A percentile compares a stretch with the other conserved stretches of the same genome.
Evolutionary conservation across 352 stramenopile species (phyloP).

Genomic region (Globisporangium nagaii): DNA sequence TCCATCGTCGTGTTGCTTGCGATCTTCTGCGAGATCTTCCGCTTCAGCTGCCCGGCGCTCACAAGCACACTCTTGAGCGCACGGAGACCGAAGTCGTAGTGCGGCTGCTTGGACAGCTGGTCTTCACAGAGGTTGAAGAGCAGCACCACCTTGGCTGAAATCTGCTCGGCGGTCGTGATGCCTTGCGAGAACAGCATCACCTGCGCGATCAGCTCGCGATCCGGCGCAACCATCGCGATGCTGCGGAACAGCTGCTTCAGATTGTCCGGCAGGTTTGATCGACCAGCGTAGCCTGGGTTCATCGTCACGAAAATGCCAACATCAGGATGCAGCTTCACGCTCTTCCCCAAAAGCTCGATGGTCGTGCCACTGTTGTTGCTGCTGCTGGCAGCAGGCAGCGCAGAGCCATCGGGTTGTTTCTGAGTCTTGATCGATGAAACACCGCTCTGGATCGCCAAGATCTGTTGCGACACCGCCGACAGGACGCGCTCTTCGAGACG

Average conservation of each 20-base stretch:
- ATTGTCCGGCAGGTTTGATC: constrained; percentile 96
- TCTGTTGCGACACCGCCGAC: constrained; percentile 99
- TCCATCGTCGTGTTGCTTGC: constrained; percentile 34
- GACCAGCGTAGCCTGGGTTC: constrained; percentile 99
- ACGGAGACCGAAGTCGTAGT: constrained; percentile 99
- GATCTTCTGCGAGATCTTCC: constrained; percentile 73
- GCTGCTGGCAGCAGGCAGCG: constrained; percentile 13
- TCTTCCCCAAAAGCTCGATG: constrained; percentile 96
- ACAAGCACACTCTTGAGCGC: constrained; percentile 99
- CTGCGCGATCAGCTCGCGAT: constrained; percentile 99
- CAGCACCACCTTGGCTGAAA: constrained; percentile 96
- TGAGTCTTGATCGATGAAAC: constrained; percentile 83
- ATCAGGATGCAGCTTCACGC: constrained; percentile 93
- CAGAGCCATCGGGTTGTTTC: constrained; percentile 28
- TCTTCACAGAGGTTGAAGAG: constrained; percentile 98
- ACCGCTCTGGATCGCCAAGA: constrained; percentile 98
- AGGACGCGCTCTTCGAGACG: constrained; percentile 98
- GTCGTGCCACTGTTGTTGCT: constrained; percentile 21
- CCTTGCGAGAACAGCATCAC: constrained; percentile 99
- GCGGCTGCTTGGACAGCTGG: constrained; percentile 97
- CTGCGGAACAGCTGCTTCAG: constrained; percentile 99
- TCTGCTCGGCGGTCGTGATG: constrained; percentile 96
- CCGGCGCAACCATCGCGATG: constrained; percentile 99
- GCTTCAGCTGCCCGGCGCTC: constrained; percentile 97
- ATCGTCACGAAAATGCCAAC: constrained; percentile 99